Conservation (phyloP, 202 grass and related monocot genomes). For the Musa balbisiana region DNA sequence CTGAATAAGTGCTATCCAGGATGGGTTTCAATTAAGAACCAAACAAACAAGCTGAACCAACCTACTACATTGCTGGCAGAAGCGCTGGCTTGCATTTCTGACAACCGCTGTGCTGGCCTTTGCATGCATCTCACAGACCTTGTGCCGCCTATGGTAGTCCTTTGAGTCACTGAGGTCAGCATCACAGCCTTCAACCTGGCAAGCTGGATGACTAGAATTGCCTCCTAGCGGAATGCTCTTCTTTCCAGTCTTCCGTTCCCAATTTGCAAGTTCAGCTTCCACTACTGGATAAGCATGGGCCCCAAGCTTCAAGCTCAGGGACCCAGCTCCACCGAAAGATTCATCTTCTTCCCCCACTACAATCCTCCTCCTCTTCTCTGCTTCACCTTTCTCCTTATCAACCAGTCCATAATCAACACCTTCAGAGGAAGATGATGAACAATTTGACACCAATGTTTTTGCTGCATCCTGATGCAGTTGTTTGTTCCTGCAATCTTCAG, state of each 20-base stretch:
- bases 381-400: constrained; percentile 31
- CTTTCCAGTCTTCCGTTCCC: constrained; percentile 58
- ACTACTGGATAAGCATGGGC: neutral
- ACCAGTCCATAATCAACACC: constrained; percentile 29
- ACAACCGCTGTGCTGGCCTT: constrained; percentile 73
- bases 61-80: constrained; percentile 99
- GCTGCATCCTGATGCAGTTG: constrained; percentile 1
- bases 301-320: constrained; percentile 47
- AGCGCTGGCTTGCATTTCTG: constrained; percentile 60
- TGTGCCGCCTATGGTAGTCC: constrained; percentile 94
- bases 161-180: constrained; percentile 59
- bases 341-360: constrained; percentile 30
- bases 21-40: neutral
- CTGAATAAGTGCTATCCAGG: too few species aligned
- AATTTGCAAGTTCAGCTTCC: constrained; percentile 20
- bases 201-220: constrained; percentile 36
- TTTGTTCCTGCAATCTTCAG: constrained; percentile 4
- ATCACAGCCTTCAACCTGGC: constrained; percentile 78
- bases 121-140: constrained; percentile 97
- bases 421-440: constrained; percentile 49
- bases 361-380: constrained; percentile 67
- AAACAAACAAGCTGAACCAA: constrained; percentile 27
- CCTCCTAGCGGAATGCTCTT: constrained; percentile 56
- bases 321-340: constrained; percentile 11
- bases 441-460: constrained; percentile 31